These are phyloP conservation scores for Cryptococcus depauperatus DNA, from an alignment of 1,284 basidiomycete genomes.

Conservation along the genomic window DNA sequence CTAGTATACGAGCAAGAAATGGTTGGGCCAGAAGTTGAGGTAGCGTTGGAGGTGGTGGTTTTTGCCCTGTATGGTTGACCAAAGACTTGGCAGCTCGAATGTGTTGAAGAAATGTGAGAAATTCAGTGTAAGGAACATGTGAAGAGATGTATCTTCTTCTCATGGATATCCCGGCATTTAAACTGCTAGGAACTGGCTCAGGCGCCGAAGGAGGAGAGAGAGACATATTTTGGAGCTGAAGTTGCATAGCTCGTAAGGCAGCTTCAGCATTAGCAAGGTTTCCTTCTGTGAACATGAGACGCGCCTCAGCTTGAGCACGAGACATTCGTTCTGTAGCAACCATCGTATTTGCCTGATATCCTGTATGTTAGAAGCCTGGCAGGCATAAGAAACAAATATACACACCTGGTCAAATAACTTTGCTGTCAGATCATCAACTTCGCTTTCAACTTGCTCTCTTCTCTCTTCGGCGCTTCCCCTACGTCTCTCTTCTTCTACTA, in stretches of 20 bases:
- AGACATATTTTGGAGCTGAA: conserved; percentile 64
- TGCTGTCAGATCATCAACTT: conserved; percentile 88
- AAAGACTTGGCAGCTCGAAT: conserved; percentile 63
- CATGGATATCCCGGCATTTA: not conserved
- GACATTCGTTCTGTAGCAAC: conserved; percentile 80
- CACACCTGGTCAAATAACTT: conserved; percentile 61
- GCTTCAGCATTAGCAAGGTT: conserved; percentile 78
- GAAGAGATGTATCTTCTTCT: conserved; percentile 52
- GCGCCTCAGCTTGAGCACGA: conserved; percentile 67
- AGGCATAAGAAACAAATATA: not conserved
- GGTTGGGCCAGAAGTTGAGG: conserved; percentile 66
- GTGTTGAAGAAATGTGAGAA: conserved; percentile 70
- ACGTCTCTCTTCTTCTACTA: conserved; percentile 85
- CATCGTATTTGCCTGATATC: conserved; percentile 89
- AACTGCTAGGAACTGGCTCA: not conserved
- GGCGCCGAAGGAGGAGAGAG: conserved; percentile 10
- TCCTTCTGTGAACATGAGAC: conserved; percentile 69
- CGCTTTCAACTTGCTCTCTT: conserved; percentile 67
- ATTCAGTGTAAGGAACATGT: conserved; percentile 78
- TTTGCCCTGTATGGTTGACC: conserved; percentile 38
- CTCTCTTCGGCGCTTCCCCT: conserved; percentile 83
- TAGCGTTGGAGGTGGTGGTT: conserved; percentile 55
- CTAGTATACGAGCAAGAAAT: conserved; percentile 70
- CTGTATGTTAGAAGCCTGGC: conserved; percentile 8
- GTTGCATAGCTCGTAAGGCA: conserved; percentile 72